Conservation (phyloP, 306 rosid genomes). For the Cicer judaicum region DNA sequence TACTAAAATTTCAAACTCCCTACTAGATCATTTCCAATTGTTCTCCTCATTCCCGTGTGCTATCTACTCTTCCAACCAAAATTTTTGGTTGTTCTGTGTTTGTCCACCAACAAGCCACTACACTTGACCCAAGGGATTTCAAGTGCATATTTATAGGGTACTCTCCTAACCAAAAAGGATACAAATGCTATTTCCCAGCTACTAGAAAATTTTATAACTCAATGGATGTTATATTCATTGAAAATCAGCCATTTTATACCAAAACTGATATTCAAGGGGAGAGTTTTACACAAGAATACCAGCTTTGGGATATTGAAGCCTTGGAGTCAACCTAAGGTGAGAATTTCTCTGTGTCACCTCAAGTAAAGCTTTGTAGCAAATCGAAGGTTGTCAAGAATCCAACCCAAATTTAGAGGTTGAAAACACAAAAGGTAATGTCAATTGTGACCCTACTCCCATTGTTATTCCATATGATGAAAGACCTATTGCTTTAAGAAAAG, state of each 20-base stretch:
- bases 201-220: no score
- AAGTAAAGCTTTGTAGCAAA: background rate
- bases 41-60: background rate
- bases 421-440: no score
- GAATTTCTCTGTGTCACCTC: no score
- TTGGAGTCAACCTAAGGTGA: background rate
- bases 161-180: background rate
- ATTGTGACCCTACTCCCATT: no score
- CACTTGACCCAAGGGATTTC: background rate
- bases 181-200: background rate
- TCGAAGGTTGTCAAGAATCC: no score
- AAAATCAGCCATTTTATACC: background rate
- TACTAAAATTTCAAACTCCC: no score
- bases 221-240: background rate
- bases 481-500: background rate
- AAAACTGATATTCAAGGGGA: background rate
- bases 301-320: background rate
- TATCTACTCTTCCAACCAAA: background rate
- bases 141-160: background rate
- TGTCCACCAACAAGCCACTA: background rate
- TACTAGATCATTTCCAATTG: no score
- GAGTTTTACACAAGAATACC: background rate
- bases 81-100: background rate
- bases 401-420: no score
- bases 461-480: background rate